Conservation (phyloP, 306 rosid genomes). For the Cajanus cajan region DNA sequence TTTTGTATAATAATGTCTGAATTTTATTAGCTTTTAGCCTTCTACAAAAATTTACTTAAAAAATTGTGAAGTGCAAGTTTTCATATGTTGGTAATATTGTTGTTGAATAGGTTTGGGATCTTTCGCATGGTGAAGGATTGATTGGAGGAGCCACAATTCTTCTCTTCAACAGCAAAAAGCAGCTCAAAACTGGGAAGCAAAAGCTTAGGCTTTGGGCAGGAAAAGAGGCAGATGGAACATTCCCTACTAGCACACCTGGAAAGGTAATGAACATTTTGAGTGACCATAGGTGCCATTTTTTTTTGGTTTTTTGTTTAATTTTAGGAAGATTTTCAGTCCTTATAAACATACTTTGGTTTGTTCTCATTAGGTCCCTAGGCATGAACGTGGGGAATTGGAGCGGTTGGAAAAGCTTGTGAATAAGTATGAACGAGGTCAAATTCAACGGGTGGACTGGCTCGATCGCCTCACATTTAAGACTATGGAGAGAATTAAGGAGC, state of each 20-base stretch:
- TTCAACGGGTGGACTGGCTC: constrained; percentile 88
- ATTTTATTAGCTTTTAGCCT: neutral
- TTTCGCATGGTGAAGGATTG: constrained; percentile 86
- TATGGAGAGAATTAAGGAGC: constrained; percentile 78
- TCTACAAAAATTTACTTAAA: neutral
- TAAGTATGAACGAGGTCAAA: constrained; percentile 93
- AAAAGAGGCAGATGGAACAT: constrained; percentile 86
- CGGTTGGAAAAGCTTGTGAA: constrained; percentile 90
- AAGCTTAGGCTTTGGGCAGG: constrained; percentile 96
- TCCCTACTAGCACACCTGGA: constrained; percentile 87
- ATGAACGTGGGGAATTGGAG: constrained; percentile 91
- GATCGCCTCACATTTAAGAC: constrained; percentile 86
- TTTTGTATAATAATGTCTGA: neutral
- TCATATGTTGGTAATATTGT: constrained; percentile 1
- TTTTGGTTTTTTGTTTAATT: constrained; percentile 10
- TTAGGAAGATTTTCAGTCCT: constrained; percentile 16
- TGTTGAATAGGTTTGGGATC: constrained; percentile 90
- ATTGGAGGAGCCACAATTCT: constrained; percentile 95
- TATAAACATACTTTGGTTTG: constrained; percentile 1
- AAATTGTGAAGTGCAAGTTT: neutral
- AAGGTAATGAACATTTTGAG: constrained; percentile 54
- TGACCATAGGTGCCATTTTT: neutral
- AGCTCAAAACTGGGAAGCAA: constrained; percentile 96
- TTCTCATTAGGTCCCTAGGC: constrained; percentile 76
- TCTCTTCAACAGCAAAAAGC: constrained; percentile 84